phyloP scores from a whole-genome alignment of 768 basidiomycete genomes.

The Mycena leptocephala region DNA sequence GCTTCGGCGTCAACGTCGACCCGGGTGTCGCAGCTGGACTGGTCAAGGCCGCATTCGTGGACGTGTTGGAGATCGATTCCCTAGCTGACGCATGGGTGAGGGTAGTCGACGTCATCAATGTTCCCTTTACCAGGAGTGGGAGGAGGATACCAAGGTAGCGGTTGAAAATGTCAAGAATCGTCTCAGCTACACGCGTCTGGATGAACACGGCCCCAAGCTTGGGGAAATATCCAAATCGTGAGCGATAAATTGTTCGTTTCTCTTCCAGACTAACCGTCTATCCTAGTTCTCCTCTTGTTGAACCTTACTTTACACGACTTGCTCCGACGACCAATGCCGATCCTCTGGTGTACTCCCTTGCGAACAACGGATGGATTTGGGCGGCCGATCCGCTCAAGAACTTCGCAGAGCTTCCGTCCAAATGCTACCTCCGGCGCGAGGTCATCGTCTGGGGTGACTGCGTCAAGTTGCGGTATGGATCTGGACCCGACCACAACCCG shows the following conservation, averaged over 20 bases:
- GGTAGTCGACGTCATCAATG: slow-evolving; percentile 91
- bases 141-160: slow-evolving; percentile 85
- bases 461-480: slow-evolving; percentile 97
- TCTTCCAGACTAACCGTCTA: slow-evolving; percentile 12
- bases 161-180: slow-evolving; percentile 84
- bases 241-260: slow-evolving; percentile 47
- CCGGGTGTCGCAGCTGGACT: slow-evolving; percentile 81
- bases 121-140: slow-evolving; percentile 92
- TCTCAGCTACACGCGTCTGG: slow-evolving; percentile 86
- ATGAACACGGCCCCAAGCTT: slow-evolving; percentile 86
- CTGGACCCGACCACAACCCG: slow-evolving; percentile 84
- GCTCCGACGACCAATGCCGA: slow-evolving; percentile 58
- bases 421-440: slow-evolving; percentile 95
- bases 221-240: slow-evolving; percentile 86
- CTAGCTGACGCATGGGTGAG: slow-evolving; percentile 82
- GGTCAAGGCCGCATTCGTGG: slow-evolving; percentile 76
- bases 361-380: slow-evolving; percentile 99
- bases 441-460: slow-evolving; percentile 99
- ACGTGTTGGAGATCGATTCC: slow-evolving; percentile 63
- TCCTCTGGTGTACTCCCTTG: slow-evolving; percentile 82
- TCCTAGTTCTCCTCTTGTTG: slow-evolving; percentile 86
- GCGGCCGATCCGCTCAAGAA: slow-evolving; percentile 94
- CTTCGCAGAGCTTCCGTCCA: slow-evolving; percentile 94
- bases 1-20: slow-evolving; percentile 80
- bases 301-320: slow-evolving; percentile 93